A percentile compares a stretch with the other conserved stretches of the same genome.
Conservation (phyloP, 768 basidiomycete species). For the Leccinellum rugosiceps region DNA sequence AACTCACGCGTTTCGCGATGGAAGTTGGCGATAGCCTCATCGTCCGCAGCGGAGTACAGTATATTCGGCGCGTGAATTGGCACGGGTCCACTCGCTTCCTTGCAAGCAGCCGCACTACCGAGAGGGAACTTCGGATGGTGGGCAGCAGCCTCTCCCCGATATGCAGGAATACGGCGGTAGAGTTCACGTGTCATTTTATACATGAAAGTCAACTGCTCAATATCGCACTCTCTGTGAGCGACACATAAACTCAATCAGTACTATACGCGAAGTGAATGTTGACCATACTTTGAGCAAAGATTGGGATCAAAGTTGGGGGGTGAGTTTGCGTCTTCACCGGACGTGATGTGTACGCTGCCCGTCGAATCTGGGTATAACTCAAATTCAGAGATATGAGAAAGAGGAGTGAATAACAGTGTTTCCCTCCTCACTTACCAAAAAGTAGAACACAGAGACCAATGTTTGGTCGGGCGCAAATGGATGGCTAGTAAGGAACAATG, state of each 20-base stretch:
- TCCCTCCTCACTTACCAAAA: conserved; percentile 26
- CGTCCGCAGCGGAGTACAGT: not conserved
- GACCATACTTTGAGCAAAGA: conserved; percentile 41
- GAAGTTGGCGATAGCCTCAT: not conserved
- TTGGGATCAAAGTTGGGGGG: conserved; percentile 44
- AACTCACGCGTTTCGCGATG: not conserved
- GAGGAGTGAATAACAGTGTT: not conserved
- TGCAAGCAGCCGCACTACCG: conserved; percentile 28
- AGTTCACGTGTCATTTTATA: conserved; percentile 59
- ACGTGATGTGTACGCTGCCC: conserved; percentile 48
- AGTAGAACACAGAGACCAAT: conserved; percentile 28
- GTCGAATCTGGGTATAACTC: conserved; percentile 43
- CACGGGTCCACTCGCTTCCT: conserved; percentile 17
- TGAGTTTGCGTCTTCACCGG: conserved; percentile 39
- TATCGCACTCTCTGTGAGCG: conserved; percentile 31
- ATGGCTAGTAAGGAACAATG: conserved; percentile 18
- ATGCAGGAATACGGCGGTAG: conserved; percentile 46
- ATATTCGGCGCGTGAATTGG: not conserved
- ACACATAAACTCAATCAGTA: not conserved
- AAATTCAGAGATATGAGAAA: not conserved
- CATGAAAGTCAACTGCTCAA: conserved; percentile 44
- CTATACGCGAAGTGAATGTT: not conserved
- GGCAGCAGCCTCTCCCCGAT: conserved; percentile 17
- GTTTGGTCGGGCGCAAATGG: conserved; percentile 25
- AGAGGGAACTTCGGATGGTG: conserved; percentile 29